Evolutionary conservation across 306 rosid genomes (phyloP).

Genomic region (Quercus engelmannii): DNA sequence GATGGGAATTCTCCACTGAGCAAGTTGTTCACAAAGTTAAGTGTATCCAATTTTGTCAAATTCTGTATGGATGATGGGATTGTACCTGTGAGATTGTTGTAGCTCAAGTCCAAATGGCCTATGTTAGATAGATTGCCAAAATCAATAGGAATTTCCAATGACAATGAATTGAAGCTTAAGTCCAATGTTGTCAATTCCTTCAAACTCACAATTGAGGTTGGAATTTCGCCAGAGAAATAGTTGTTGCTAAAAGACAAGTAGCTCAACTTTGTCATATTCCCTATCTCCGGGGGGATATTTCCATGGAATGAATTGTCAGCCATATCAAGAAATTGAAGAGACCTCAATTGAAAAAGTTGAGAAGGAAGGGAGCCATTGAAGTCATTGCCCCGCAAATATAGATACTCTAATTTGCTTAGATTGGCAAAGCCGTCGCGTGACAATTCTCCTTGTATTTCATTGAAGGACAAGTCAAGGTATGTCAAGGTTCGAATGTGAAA

Average conservation of each 20-base stretch:
- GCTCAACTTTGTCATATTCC: not conserved
- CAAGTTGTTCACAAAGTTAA: conserved; percentile 4
- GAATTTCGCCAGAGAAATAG: not conserved
- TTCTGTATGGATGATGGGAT: conserved; percentile 1
- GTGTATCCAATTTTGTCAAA: not conserved
- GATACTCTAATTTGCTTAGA: conserved; percentile 12
- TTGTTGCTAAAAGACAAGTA: conserved; percentile 7
- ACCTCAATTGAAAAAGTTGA: not conserved
- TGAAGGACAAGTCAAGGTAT: conserved; percentile 15
- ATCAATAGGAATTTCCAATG: conserved; percentile 2
- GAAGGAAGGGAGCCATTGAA: conserved; percentile 1
- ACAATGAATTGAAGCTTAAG: conserved; percentile 15
- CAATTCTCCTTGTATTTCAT: conserved; percentile 9
- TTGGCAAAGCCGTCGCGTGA: not conserved
- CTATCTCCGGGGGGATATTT: conserved; percentile 11
- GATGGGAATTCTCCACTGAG: conserved; percentile 9
- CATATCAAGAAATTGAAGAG: not conserved
- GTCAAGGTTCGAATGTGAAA: conserved; percentile 22
- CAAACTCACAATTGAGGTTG: no score
- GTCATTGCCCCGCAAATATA: conserved; percentile 12
- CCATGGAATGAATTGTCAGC: no score
- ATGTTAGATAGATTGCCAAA: conserved; percentile 5
- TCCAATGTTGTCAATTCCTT: conserved; percentile 5
- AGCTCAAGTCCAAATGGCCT: conserved; percentile 14
- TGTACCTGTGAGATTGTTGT: conserved; percentile 20